Evolutionary conservation across 495 filamentous ascomycete species (phyloP).

Genomic region (Aspergillus panamensis): DNA sequence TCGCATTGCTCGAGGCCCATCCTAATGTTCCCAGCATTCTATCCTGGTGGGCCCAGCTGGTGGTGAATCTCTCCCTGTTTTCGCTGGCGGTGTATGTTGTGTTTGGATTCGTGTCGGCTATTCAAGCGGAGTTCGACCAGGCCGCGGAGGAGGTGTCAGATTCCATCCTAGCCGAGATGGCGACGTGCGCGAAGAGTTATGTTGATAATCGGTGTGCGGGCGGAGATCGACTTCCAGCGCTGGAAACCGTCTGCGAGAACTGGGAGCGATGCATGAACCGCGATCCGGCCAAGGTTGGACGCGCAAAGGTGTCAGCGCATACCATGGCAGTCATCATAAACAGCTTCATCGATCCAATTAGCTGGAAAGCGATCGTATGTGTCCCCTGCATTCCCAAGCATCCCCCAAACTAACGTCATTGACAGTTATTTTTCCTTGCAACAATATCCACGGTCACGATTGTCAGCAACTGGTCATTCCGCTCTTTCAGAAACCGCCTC

Average conservation of each 20-base stretch:
- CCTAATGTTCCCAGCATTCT: slow-evolving; percentile 83
- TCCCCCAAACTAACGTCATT: slow-evolving; percentile 17
- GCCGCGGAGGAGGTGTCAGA: slow-evolving; percentile 60
- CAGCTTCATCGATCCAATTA: slow-evolving; percentile 66
- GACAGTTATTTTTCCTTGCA: slow-evolving; percentile 40
- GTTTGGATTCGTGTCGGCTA: slow-evolving; percentile 63
- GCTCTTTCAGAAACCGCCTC: slow-evolving; percentile 40
- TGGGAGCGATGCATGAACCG: slow-evolving; percentile 87
- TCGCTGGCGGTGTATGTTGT: slow-evolving; percentile 64
- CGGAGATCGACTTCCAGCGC: slow-evolving; percentile 61
- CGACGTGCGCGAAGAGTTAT: slow-evolving; percentile 64
- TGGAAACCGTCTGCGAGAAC: slow-evolving; percentile 66
- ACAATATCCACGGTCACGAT: slow-evolving; percentile 43
- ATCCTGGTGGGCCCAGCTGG: slow-evolving; percentile 78
- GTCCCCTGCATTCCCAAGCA: background rate
- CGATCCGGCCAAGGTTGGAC: slow-evolving; percentile 61
- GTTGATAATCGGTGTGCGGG: slow-evolving; percentile 67
- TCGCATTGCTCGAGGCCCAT: slow-evolving; percentile 69
- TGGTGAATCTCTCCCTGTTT: slow-evolving; percentile 72
- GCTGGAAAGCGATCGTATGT: slow-evolving; percentile 67
- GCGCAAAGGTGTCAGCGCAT: slow-evolving; percentile 65
- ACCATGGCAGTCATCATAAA: slow-evolving; percentile 82
- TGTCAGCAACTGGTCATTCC: slow-evolving; percentile 48
- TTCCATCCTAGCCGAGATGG: slow-evolving; percentile 68
- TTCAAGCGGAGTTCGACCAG: slow-evolving; percentile 72